Evolutionary conservation across 441 rosid species (phyloP).

Genomic region (Francoa sonchifolia): DNA sequence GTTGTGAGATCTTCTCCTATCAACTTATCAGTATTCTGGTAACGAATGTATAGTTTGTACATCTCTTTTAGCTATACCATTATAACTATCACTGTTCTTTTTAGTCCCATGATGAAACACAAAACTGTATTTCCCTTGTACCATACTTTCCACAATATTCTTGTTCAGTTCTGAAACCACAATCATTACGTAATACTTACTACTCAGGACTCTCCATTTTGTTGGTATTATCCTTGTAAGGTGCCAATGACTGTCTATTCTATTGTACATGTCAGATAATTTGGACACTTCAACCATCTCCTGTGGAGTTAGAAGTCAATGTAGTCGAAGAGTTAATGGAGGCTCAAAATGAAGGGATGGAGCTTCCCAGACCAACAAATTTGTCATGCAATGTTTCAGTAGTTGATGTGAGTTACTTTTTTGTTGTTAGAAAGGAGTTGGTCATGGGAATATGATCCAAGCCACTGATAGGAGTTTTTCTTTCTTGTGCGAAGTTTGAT

Average conservation of each 20-base stretch:
- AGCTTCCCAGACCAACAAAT: background rate
- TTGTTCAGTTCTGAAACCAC: no score
- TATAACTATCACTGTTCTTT: no score
- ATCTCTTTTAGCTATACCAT: background rate
- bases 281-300: constrained; percentile 23
- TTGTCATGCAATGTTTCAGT: constrained; percentile 6
- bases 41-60: background rate
- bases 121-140: no score
- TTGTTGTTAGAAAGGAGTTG: background rate
- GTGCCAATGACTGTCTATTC: background rate
- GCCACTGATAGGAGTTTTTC: background rate
- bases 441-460: background rate
- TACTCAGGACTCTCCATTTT: background rate
- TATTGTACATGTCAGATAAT: constrained; percentile 16
- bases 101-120: no score
- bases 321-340: constrained; percentile 16
- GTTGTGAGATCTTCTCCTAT: constrained; percentile 7
- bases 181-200: background rate
- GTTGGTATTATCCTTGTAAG: background rate
- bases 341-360: constrained; percentile 1
- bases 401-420: constrained; percentile 7
- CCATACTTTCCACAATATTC: no score
- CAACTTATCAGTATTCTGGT: no score
- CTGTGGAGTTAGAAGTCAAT: constrained; percentile 15
- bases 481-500: background rate